A percentile compares a stretch with the other conserved stretches of the same genome.
Evolutionary conservation across 140 eudicot genomes (phyloP).

Genomic region (Cichorium intybus): DNA sequence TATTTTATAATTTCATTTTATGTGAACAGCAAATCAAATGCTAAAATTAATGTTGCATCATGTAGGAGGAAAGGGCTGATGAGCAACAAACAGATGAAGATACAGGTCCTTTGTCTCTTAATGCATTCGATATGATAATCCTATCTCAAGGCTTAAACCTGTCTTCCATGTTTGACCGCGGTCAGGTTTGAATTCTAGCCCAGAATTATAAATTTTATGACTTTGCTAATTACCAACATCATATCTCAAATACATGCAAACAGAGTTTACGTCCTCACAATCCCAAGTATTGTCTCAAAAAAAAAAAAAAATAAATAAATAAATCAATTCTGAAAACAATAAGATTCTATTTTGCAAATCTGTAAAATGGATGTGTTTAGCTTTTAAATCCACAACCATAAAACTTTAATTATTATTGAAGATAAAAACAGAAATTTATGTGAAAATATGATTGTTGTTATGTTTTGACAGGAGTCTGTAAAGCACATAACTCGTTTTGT

Average conservation of each 20-base stretch:
- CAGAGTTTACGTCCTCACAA: neutral
- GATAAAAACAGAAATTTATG: neutral
- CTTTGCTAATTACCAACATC: neutral
- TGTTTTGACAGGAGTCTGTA: slow-evolving; percentile 59
- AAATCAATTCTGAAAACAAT: neutral
- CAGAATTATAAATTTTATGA: neutral
- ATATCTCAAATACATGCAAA: slow-evolving; percentile 1
- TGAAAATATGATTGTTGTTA: slow-evolving; percentile 5
- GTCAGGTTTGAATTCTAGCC: slow-evolving; percentile 54
- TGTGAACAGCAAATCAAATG: neutral
- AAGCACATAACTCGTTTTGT: slow-evolving; percentile 87
- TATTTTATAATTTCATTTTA: slow-evolving; percentile 8
- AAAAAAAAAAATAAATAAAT: too few relatives aligned
- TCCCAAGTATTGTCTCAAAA: neutral
- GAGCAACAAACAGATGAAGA: slow-evolving; percentile 59
- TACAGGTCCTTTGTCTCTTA: slow-evolving; percentile 77
- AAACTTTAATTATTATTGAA: neutral
- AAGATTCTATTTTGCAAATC: neutral
- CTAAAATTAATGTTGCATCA: slow-evolving; percentile 9
- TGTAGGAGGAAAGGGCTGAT: slow-evolving; percentile 57
- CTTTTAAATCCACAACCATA: neutral
- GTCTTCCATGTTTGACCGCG: slow-evolving; percentile 78
- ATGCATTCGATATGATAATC: slow-evolving; percentile 92
- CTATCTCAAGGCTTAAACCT: slow-evolving; percentile 93
- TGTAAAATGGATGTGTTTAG: neutral